Evolutionary conservation across 1,284 basidiomycete genomes (phyloP).

Genomic region (Coniferiporia sulphurascens): DNA sequence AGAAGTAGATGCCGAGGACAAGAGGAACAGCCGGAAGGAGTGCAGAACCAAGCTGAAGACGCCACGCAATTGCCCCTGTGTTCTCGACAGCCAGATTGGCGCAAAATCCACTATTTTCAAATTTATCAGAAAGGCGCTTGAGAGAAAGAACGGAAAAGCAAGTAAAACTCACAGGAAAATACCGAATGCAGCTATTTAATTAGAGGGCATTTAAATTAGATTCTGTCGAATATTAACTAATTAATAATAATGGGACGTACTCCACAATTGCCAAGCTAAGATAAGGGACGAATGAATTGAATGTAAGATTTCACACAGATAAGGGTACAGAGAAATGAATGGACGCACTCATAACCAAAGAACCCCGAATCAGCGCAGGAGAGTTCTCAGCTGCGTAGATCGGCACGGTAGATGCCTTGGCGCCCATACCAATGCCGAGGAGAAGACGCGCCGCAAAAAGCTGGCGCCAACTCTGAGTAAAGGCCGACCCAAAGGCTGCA

Average conservation of each 20-base stretch:
- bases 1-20: slow-evolving; percentile 46
- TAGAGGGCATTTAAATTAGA: not conserved
- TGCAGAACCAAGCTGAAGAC: slow-evolving; percentile 50
- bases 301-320: slow-evolving; percentile 37
- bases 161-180: slow-evolving; percentile 8
- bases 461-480: slow-evolving; percentile 27
- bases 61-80: slow-evolving; percentile 47
- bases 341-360: slow-evolving; percentile 62
- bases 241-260: not conserved
- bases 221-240: not conserved
- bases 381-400: slow-evolving; percentile 58
- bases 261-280: not conserved
- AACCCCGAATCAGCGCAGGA: slow-evolving; percentile 61
- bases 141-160: slow-evolving; percentile 16
- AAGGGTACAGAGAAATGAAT: slow-evolving; percentile 54
- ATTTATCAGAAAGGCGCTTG: slow-evolving; percentile 3
- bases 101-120: slow-evolving; percentile 33
- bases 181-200: slow-evolving; percentile 21
- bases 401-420: slow-evolving; percentile 58
- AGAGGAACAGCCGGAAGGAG: slow-evolving; percentile 51
- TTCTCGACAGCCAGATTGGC: slow-evolving; percentile 46
- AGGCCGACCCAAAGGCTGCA: slow-evolving; percentile 55
- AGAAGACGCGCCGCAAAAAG: slow-evolving; percentile 48
- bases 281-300: slow-evolving; percentile 38
- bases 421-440: slow-evolving; percentile 65